Evolutionary conservation across 108 stramenopile genomes (phyloP).

Genomic region (Heterococcus sp.): DNA sequence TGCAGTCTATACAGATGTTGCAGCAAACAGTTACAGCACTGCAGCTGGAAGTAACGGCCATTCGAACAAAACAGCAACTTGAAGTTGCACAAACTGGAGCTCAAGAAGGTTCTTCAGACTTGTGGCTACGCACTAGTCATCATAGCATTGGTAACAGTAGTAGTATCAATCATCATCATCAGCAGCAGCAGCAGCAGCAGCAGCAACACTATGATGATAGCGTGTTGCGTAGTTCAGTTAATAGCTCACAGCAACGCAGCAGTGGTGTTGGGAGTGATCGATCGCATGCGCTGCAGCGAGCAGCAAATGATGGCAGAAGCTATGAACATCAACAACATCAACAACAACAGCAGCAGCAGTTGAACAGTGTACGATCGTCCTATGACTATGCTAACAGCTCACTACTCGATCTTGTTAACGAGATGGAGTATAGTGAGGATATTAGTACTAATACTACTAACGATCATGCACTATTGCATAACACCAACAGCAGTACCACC

Average conservation of each 20-base stretch:
- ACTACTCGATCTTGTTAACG: neutral
- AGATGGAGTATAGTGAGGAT: neutral
- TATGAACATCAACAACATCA: neutral
- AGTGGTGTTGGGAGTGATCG: neutral
- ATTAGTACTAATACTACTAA: too few relatives aligned
- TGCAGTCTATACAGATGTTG: neutral
- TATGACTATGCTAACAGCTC: neutral
- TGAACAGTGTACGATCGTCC: neutral
- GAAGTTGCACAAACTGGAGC: neutral
- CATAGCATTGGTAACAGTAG: neutral
- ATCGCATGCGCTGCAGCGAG: neutral
- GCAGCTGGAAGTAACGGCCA: neutral
- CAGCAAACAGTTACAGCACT: neutral
- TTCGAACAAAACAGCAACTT: neutral
- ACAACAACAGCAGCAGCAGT: neutral
- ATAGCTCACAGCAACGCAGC: too few relatives aligned
- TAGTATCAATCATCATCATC: neutral
- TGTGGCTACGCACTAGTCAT: neutral
- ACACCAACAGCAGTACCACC: too few relatives aligned
- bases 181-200: slow-evolving; percentile 1
- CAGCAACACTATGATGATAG: neutral
- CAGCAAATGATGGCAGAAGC: neutral
- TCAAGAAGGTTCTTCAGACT: too few relatives aligned
- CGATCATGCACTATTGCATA: too few relatives aligned
- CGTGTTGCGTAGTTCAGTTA: too few relatives aligned